Conservation (phyloP, 768 basidiomycete species). For the Trichaptum fuscoviolaceum region DNA sequence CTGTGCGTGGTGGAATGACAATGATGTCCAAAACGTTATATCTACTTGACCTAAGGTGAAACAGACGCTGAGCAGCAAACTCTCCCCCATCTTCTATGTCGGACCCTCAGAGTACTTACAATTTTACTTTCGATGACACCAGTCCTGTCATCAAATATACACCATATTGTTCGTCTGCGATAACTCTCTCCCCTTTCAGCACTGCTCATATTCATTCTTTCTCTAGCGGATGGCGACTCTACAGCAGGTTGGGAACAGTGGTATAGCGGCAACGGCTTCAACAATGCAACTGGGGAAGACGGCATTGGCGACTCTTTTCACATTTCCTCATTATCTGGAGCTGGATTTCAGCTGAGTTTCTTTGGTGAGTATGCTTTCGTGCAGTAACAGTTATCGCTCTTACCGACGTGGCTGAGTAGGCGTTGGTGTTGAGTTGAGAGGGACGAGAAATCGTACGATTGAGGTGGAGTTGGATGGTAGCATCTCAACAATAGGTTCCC, state of each 20-base stretch:
- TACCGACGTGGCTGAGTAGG: conserved; percentile 3
- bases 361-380: conserved; percentile 15
- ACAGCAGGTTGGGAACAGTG: conserved; percentile 12
- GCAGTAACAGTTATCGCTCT: not conserved
- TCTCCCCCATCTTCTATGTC: not conserved
- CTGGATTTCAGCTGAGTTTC: conserved; percentile 21
- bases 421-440: conserved; percentile 10
- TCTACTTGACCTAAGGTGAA: not conserved
- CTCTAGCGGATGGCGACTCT: conserved; percentile 12
- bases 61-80: not conserved
- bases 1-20: too few relatives aligned
- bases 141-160: conserved; percentile 15
- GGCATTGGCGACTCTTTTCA: conserved; percentile 6
- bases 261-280: conserved; percentile 12
- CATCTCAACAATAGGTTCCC: not conserved
- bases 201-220: not conserved
- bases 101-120: conserved; percentile 9
- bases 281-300: conserved; percentile 3
- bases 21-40: not conserved
- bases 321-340: conserved; percentile 18
- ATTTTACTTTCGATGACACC: conserved; percentile 21
- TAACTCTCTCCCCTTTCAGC: not conserved
- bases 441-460: conserved; percentile 11
- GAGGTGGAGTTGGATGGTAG: conserved; percentile 11
- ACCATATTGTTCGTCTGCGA: conserved; percentile 14